Evolutionary conservation across 192 early-diverging fungal genomes (phyloP).

Genomic region (Funneliformis mosseae): DNA sequence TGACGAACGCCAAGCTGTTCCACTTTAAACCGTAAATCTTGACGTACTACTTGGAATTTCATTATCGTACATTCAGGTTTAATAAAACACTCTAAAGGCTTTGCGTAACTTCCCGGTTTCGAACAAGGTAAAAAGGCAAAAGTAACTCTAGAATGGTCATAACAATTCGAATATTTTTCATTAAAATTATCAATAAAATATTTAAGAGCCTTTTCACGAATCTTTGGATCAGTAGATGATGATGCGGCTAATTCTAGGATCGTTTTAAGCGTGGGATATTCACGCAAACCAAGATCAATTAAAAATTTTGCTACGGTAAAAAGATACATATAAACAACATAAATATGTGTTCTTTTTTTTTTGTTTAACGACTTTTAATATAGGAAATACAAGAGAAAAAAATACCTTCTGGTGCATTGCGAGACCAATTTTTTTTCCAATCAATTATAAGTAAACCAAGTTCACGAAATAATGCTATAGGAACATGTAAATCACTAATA

Average conservation of each 20-base stretch:
- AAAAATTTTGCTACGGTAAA: slow-evolving; percentile 51
- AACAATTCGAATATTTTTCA: slow-evolving; percentile 54
- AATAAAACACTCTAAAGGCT: slow-evolving; percentile 66
- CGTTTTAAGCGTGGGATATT: slow-evolving; percentile 41
- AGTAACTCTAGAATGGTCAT: slow-evolving; percentile 48
- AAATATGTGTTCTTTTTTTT: too few relatives aligned
- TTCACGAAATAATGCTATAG: slow-evolving; percentile 56
- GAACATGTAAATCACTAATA: slow-evolving; percentile 69
- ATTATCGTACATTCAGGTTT: slow-evolving; percentile 63
- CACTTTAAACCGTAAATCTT: slow-evolving; percentile 50
- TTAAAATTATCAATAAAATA: slow-evolving; percentile 78
- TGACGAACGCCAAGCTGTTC: slow-evolving; percentile 67
- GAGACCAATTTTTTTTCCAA: slow-evolving; percentile 61
- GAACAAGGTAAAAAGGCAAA: slow-evolving; percentile 65
- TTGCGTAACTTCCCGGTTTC: slow-evolving; percentile 41
- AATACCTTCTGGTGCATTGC: slow-evolving; percentile 38
- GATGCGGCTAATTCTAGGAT: slow-evolving; percentile 48
- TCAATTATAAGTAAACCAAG: slow-evolving; percentile 69
- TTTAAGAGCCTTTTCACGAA: slow-evolving; percentile 57
- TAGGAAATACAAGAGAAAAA: too few relatives aligned
- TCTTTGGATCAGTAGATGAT: slow-evolving; percentile 13
- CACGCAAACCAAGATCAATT: slow-evolving; percentile 51
- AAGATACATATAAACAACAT: slow-evolving; percentile 26
- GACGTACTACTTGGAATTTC: slow-evolving; percentile 66
- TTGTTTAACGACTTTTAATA: too few relatives aligned